phyloP scores from a whole-genome alignment of 305 asterid genomes.

The Fraxinus sp. region DNA sequence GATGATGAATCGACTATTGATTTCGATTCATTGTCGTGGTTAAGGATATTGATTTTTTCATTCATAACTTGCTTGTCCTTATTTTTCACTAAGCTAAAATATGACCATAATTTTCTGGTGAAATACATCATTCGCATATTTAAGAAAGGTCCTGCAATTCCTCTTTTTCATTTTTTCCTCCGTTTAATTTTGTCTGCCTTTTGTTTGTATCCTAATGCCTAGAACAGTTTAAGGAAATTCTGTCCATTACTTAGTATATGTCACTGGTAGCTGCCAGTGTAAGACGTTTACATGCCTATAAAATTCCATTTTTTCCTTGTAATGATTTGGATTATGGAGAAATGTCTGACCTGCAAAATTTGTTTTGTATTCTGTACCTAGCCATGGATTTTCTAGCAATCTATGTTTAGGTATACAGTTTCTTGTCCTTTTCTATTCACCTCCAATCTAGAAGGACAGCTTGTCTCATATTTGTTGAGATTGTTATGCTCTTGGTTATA shows the following conservation, averaged over 20 bases:
- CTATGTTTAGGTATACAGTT: neutral
- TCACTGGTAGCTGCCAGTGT: neutral
- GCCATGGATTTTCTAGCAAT: constrained; percentile 9
- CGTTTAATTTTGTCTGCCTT: neutral
- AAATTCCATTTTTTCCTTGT: neutral
- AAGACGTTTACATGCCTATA: neutral
- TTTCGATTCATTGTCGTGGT: constrained; percentile 25
- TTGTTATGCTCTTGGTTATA: constrained; percentile 1
- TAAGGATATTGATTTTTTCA: neutral
- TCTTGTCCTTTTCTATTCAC: neutral
- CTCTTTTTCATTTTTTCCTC: neutral
- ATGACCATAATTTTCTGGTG: neutral
- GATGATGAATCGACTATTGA: constrained; percentile 29
- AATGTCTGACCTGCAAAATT: neutral
- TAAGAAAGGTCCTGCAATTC: neutral
- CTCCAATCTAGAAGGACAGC: neutral
- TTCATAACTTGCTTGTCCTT: neutral
- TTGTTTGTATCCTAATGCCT: constrained; percentile 7
- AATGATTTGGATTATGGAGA: neutral
- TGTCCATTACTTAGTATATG: neutral
- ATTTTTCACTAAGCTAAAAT: neutral
- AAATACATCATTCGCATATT: neutral
- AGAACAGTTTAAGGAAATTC: neutral
- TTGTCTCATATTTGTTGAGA: neutral
- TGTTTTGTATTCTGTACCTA: neutral